Evolutionary conservation across 2,329 filamentous ascomycete genomes (phyloP), one percentile per base, ranked within the genome.

Genomic region (Hypoxylon sp.): DNA sequence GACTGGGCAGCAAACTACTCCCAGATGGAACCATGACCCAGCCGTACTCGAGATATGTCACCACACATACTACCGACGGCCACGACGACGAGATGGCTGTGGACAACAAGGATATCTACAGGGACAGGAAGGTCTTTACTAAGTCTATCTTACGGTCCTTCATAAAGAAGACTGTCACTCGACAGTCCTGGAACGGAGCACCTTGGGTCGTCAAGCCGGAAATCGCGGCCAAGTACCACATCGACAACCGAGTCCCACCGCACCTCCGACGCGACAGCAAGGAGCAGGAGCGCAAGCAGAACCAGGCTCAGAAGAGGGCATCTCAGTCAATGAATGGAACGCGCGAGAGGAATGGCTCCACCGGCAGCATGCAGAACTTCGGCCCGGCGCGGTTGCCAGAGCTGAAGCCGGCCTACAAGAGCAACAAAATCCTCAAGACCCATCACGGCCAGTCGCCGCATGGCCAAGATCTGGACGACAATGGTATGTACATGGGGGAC

Each of bases 81-180:
- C 81, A 83, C 1, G 84, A 85, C 43, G 83, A 91, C 63, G 92
- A 96, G 74, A 88, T 88, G 9, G 79, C 91, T n/a, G 82, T 95
- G 15, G 89, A 93, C 66, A 89, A 92, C 74, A 81, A 89, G 46
- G 89, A 96, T 70, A 88, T 98, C 54, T 88, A 85, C 62, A 89
- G 95, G 61, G 93, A 97, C 71, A 87, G 92, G 48, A 96, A 94
- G 68, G 84, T 91, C 42, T 99, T 98, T 72, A 97, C 94, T 23
- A 98, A 99, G 76, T 88, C 93, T 45, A 93, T 97, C 73, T 81
- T 99, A 35, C 88, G 94, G 27, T 92, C 92, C 4, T 99, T 97
- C 65, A 91, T 99, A 63, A 97, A 97, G 73, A 93, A 96, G 74
- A 95, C 92, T 0, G 89, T 97, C n/a, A 89, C 88, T 1, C 82